phyloP scores from a whole-genome alignment of 345 rosid species.

The Aegle marmelos region DNA sequence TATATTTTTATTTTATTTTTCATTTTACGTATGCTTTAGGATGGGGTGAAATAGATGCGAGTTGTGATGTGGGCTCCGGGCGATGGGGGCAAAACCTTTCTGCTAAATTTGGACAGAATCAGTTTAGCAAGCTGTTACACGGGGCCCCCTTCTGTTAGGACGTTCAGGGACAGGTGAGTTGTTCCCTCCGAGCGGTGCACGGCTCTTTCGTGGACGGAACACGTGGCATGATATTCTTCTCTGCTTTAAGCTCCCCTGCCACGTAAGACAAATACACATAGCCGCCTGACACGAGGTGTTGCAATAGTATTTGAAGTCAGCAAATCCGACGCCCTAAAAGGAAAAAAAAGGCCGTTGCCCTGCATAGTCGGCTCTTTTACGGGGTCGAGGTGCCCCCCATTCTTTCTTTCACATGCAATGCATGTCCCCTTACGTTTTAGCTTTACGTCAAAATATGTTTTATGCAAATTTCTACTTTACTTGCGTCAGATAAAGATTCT shows the following conservation, averaged over 20 bases:
- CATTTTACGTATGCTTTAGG: not conserved
- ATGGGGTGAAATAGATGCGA: not conserved
- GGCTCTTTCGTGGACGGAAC: slow-evolving; percentile 28
- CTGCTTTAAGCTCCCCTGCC: not conserved
- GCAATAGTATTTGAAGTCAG: not conserved
- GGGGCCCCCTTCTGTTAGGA: slow-evolving; percentile 45
- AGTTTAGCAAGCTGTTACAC: slow-evolving; percentile 25
- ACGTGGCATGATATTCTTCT: not conserved
- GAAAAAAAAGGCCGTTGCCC: not conserved
- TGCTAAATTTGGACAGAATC: slow-evolving; percentile 37
- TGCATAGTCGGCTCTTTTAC: not conserved
- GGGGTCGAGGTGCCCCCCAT: too few species aligned
- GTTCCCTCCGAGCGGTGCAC: slow-evolving; percentile 47
- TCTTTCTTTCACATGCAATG: not conserved
- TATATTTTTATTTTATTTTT: not conserved
- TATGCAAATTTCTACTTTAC: not conserved
- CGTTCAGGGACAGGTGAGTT: slow-evolving; percentile 42
- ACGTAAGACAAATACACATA: slow-evolving; percentile 1
- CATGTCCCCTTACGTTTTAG: not conserved
- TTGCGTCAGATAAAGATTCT: not conserved
- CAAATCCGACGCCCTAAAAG: not conserved
- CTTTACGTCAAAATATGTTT: not conserved
- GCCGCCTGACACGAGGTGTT: slow-evolving; percentile 8
- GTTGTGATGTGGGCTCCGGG: not conserved
- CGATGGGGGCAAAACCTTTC: slow-evolving; percentile 20